Evolutionary conservation across 2,329 filamentous ascomycete species (phyloP), one percentile per base, ranked within the genome.

Genomic region (Aspergillus jensenii): DNA sequence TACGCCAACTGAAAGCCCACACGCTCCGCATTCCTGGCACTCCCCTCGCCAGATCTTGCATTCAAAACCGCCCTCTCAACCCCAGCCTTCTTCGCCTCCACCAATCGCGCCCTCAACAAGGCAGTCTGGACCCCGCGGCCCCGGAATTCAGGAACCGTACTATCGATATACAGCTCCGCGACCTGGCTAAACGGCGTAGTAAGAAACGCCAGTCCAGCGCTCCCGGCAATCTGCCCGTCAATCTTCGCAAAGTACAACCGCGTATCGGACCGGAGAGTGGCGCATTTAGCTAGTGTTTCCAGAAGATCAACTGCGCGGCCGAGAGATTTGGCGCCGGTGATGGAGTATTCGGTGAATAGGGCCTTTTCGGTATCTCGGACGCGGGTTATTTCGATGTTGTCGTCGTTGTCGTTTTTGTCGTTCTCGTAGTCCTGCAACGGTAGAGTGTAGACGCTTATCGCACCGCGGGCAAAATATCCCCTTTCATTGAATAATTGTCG

Each of bases 151-250:
- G 59, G 56, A 12, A 52, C 39, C 12, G 62, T 66, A 52, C 61
- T 65, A 23, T 63, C 62, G 11, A 66, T 59, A 35, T 66, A 65
- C 1, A 66, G 54, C 39, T 65, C 61, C 7, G 61, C 62, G 2
- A 66, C 59, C 4, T 44, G n/a, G 6, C 64, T 61, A 23, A 52
- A 39, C 8, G 55, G 35, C 7, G 62, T 63, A n/a, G 60, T 52
- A 41, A 64, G 54, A 12, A 64, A 12, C 4, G 62, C 62, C 55
- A 64, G 50, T 4, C 53, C 62, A 12, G 51, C 60, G 3, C 14
- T 33, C 2, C 49, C 49, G 3, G 39, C 37, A 14, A 43, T 27
- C 6, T 52, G 1, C 2, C 35, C 55, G 3, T 61, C 50, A 27
- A 60, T 57, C 14, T 47, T 56, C 6, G 56, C 62, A 17, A 64